Evolutionary conservation across 495 filamentous ascomycete genomes (phyloP).

Genomic region (Hypoxylon trugodes): DNA sequence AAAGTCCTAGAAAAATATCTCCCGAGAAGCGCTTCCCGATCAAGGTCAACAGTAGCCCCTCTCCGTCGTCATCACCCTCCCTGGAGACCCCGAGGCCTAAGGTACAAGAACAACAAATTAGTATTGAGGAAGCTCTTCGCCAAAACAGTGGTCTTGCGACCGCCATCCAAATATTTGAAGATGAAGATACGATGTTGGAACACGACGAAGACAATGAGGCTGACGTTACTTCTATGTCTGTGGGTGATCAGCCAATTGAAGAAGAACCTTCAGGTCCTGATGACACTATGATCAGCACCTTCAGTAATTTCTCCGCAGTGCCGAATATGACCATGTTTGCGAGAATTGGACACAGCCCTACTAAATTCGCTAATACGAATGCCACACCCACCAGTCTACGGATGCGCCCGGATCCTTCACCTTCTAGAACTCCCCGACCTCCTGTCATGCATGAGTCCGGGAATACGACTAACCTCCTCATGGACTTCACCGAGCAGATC

Average conservation of each 20-base stretch:
- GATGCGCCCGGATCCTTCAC: constrained; percentile 44
- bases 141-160: constrained; percentile 53
- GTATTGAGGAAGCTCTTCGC: constrained; percentile 53
- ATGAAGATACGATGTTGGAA: constrained; percentile 49
- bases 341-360: constrained; percentile 66
- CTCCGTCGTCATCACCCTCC: constrained; percentile 32
- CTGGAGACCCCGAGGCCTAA: constrained; percentile 35
- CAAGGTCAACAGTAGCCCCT: constrained; percentile 49
- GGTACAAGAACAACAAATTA: constrained; percentile 49
- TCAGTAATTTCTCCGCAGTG: constrained; percentile 86
- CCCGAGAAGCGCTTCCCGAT: constrained; percentile 66
- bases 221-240: constrained; percentile 38
- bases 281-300: constrained; percentile 73
- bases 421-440: constrained; percentile 67
- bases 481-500: constrained; percentile 89
- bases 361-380: constrained; percentile 48
- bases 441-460: constrained; percentile 48
- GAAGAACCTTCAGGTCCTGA: constrained; percentile 60
- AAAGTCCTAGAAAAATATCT: constrained; percentile 57
- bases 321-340: constrained; percentile 90
- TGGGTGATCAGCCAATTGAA: constrained; percentile 28
- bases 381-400: constrained; percentile 41
- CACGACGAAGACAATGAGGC: constrained; percentile 31
- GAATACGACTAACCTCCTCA: constrained; percentile 74
- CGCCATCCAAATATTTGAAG: constrained; percentile 64